Percentiles rank a stretch among this genome's conserved stretches.
These are phyloP conservation scores for Rosa persica DNA, from an alignment of 306 rosid species.

Conservation along the genomic window DNA sequence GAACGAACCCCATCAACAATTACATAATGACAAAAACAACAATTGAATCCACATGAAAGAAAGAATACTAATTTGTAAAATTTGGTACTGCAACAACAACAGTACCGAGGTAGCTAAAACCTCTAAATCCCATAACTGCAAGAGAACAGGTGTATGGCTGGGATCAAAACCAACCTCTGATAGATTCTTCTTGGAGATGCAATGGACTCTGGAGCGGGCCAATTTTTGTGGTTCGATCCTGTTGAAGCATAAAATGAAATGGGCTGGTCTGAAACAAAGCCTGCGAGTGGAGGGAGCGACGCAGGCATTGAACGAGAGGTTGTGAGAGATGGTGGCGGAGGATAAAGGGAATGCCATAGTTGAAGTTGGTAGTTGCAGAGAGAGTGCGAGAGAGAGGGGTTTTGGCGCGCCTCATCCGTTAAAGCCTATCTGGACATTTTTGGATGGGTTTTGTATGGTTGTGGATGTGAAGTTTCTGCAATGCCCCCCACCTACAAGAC, in stretches of 20 bases:
- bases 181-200: slow-evolving; percentile 33
- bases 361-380: slow-evolving; percentile 26
- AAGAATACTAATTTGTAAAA: background rate
- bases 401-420: slow-evolving; percentile 60
- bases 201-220: slow-evolving; percentile 32
- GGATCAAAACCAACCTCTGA: slow-evolving; percentile 36
- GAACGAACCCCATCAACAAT: background rate
- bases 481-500: slow-evolving; percentile 4
- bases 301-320: slow-evolving; percentile 36
- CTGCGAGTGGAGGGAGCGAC: slow-evolving; percentile 13
- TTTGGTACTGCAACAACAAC: background rate
- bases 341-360: slow-evolving; percentile 63
- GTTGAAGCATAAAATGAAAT: slow-evolving; percentile 30
- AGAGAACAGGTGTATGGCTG: background rate
- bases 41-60: background rate
- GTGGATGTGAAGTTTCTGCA: slow-evolving; percentile 19
- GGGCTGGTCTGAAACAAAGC: slow-evolving; percentile 17
- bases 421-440: slow-evolving; percentile 32
- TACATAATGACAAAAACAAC: background rate
- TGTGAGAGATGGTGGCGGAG: slow-evolving; percentile 40
- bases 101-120: background rate
- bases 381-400: background rate
- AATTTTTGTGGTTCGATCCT: slow-evolving; percentile 19
- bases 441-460: slow-evolving; percentile 22
- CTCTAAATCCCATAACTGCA: background rate